Percentiles rank a stretch among this genome's conserved stretches.
These are phyloP conservation scores for Filosporella fistucella DNA, from an alignment of 495 filamentous ascomycete genomes.

Conservation along the genomic window DNA sequence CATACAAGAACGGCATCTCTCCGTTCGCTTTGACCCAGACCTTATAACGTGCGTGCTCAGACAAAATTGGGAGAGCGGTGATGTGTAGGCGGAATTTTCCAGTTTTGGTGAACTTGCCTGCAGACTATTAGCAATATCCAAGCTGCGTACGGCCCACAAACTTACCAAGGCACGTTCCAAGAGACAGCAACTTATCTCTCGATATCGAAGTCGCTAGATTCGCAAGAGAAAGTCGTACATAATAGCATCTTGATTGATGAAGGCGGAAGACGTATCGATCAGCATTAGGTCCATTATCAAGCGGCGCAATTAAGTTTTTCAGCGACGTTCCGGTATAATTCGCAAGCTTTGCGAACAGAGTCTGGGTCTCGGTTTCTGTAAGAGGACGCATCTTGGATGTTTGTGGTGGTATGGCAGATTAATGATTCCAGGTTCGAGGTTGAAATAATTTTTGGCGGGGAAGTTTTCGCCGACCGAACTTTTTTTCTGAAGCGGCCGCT, in stretches of 20 bases:
- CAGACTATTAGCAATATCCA: neutral
- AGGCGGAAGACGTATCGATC: slow-evolving; percentile 85
- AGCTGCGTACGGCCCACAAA: neutral
- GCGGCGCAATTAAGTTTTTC: slow-evolving; percentile 71
- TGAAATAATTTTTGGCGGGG: slow-evolving; percentile 19
- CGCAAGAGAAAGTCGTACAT: slow-evolving; percentile 77
- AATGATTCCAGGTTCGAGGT: neutral
- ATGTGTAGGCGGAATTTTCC: slow-evolving; percentile 74
- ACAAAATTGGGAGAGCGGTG: slow-evolving; percentile 79
- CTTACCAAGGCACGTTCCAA: slow-evolving; percentile 76
- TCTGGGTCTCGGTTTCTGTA: slow-evolving; percentile 67
- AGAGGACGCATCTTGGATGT: slow-evolving; percentile 73
- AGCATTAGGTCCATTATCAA: slow-evolving; percentile 53
- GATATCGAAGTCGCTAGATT: slow-evolving; percentile 85
- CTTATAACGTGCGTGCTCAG: slow-evolving; percentile 86
- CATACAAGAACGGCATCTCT: slow-evolving; percentile 92
- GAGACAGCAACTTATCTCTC: slow-evolving; percentile 69
- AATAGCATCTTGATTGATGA: slow-evolving; percentile 77
- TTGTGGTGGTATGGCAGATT: slow-evolving; percentile 15
- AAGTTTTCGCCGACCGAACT: slow-evolving; percentile 25
- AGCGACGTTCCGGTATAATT: slow-evolving; percentile 77
- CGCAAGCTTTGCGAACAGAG: slow-evolving; percentile 79
- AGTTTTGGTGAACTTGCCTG: slow-evolving; percentile 84
- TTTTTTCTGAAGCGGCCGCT: slow-evolving; percentile 22
- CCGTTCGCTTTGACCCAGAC: slow-evolving; percentile 94